Base-by-base conservation (phyloP, 768 basidiomycete species). In the Tephrocybe sp. region DNA sequence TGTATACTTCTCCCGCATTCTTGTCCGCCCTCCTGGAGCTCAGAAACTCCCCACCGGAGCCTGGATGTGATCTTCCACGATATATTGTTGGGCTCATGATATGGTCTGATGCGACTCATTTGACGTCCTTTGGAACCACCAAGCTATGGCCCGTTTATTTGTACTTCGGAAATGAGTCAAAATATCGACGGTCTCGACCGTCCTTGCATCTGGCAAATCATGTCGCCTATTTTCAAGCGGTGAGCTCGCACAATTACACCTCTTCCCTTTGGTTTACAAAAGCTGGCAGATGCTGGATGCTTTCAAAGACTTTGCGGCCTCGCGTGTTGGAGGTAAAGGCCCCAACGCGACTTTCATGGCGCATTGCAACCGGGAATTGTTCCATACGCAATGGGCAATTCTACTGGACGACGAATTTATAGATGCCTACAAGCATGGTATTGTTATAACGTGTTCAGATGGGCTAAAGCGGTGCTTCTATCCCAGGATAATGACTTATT, bases 91-190 rank as follows among this genome's bases (percentile, higher is more conserved):
- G 56, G 0, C 9, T 64, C 1, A 65, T 64, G 63, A 35, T 63
- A 6, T 64, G 57, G 42, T 68, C 67, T 5, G 67, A 69, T 44
- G 57, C 61, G 0, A 69, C 65, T 0, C 63, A 65, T 35, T 59
- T 67, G 11, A 51, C 67, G 7, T 53, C 41, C n/a, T 67, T 68
- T 39, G 66, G 66, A 2, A 61, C 43, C n/a, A 56, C 64, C 1
- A 55, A 54, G 7, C 49, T 61, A 2, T 74, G 69, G 72, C 72
- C 69, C 1, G 26, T 66, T 1, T 74, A 73, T 40, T 31, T 67
- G 4, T 63, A 47, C 19, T 63, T 71, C 46, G 70, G 70, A 0
- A 65, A 62, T 39, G 49, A 62, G 13, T 71, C 70, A 0, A 75
- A 74, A 49, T 71, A 71, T 46, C 40, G 48, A 0, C 55, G 60